Conservation (phyloP, 2,329 filamentous ascomycete genomes). For the Curvularia verruculosa region DNA sequence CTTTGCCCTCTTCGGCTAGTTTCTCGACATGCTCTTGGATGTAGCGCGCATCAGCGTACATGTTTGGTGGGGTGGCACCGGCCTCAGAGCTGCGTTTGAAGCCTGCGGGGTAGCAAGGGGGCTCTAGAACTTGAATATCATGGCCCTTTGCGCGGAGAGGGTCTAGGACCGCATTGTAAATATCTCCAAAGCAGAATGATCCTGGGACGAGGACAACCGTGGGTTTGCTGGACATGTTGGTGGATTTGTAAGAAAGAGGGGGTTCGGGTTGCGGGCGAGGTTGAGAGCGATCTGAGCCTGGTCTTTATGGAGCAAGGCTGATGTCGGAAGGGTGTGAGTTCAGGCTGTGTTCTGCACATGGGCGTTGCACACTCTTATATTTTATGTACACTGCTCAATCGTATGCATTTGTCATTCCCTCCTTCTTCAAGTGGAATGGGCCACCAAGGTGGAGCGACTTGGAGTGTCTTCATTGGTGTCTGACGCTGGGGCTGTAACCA, state of each 20-base stretch:
- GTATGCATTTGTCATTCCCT: background rate
- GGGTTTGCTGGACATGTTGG: slow-evolving; percentile 21
- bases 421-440: background rate
- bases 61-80: slow-evolving; percentile 12
- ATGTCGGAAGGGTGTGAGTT: background rate
- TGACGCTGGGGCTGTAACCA: background rate
- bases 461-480: background rate
- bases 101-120: slow-evolving; percentile 19
- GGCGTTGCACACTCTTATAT: background rate
- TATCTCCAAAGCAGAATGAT: slow-evolving; percentile 25
- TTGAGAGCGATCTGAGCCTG: background rate
- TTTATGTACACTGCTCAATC: background rate
- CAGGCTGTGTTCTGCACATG: background rate
- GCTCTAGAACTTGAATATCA: slow-evolving; percentile 21
- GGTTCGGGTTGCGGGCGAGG: background rate
- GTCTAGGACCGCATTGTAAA: slow-evolving; percentile 24
- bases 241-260: background rate
- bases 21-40: slow-evolving; percentile 31
- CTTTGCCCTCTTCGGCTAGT: slow-evolving; percentile 41
- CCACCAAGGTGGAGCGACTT: background rate
- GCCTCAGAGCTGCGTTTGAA: slow-evolving; percentile 9
- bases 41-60: slow-evolving; percentile 41
- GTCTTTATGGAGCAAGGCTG: background rate
- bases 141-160: slow-evolving; percentile 22
- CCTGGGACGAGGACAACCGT: slow-evolving; percentile 33